Base-by-base conservation (phyloP, 1,139 yeast genomes). In the Saccharomyces uvarum region DNA sequence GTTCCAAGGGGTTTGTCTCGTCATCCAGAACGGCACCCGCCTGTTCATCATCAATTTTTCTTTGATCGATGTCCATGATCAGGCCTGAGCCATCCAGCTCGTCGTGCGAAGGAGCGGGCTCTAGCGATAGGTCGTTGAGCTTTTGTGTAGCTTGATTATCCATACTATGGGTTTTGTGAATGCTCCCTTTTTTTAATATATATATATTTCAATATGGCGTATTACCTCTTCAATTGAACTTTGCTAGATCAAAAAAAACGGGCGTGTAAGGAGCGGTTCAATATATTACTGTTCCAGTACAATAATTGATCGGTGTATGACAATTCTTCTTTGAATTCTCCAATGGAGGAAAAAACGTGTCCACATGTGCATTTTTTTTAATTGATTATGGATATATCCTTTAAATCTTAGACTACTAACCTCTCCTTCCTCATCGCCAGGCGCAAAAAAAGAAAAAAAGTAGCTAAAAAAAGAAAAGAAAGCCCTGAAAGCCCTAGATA, bases 31-130 rank as follows among this genome's bases (percentile, higher is more conserved):
- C 57, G 28, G 49, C 7, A 2, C 52, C 27, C 32, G 53, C 52
- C 21, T 31, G 28, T 29, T 38, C 47, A 8, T 29, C 47, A n/a
- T 33, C 56, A 11, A 48, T 48, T 26, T 26, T 46, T 52, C 32
- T 48, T 9, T 27, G 19, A 38, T 55, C 59, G 8, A 21, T 48
- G 48, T 52, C 56, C 16, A 57, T 46, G 41, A 55, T 52, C 50
- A 62, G 48, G 3, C 58, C 58, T 26, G 63, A 59, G 28, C 52
- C 53, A 31, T 46, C 51, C n/a, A 54, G 54, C 24, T 54, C 53
- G 19, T 51, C 53, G 41, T 51, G 44, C 11, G 53, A 47, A 32
- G 50, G 50, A 21, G 53, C 48, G 14, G 50, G 50, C 33, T 51
- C 53, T 28, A 51, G 26, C 11, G 53, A 31, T 14, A 51, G 27